Evolutionary conservation across 2,329 filamentous ascomycete species (phyloP).

Genomic region (Fusarium luffae): DNA sequence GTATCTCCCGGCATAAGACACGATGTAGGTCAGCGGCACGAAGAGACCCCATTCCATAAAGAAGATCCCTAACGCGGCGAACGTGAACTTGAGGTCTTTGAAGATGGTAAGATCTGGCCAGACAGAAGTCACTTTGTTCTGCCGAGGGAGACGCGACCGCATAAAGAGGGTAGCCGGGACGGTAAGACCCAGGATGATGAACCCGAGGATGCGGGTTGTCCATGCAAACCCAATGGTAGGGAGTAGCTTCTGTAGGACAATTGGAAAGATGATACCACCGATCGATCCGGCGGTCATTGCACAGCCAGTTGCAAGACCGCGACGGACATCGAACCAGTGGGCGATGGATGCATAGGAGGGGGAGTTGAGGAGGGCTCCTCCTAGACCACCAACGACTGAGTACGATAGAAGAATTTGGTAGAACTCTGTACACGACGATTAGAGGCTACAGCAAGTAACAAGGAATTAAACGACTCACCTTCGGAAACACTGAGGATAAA

Average conservation of each 20-base stretch:
- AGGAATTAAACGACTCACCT: constrained; percentile 1
- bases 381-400: constrained; percentile 76
- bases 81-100: constrained; percentile 66
- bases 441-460: not conserved
- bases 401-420: constrained; percentile 86
- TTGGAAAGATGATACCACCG: constrained; percentile 73
- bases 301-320: constrained; percentile 83
- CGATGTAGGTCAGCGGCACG: constrained; percentile 80
- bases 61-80: constrained; percentile 72
- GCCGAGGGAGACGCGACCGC: constrained; percentile 65
- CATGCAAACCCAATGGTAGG: constrained; percentile 61
- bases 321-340: constrained; percentile 80
- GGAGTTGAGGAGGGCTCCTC: constrained; percentile 80
- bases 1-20: constrained; percentile 71
- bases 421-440: constrained; percentile 55
- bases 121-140: constrained; percentile 50
- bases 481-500: constrained; percentile 76
- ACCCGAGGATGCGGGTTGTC: constrained; percentile 61
- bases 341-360: constrained; percentile 79
- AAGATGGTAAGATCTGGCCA: constrained; percentile 73
- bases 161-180: constrained; percentile 61
- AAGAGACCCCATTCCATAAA: constrained; percentile 78
- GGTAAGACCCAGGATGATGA: constrained; percentile 60
- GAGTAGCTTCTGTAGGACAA: constrained; percentile 59
- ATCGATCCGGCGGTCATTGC: constrained; percentile 78